phyloP scores from a whole-genome alignment of 1,139 yeast species.

The Suhomyces coccinellae region DNA sequence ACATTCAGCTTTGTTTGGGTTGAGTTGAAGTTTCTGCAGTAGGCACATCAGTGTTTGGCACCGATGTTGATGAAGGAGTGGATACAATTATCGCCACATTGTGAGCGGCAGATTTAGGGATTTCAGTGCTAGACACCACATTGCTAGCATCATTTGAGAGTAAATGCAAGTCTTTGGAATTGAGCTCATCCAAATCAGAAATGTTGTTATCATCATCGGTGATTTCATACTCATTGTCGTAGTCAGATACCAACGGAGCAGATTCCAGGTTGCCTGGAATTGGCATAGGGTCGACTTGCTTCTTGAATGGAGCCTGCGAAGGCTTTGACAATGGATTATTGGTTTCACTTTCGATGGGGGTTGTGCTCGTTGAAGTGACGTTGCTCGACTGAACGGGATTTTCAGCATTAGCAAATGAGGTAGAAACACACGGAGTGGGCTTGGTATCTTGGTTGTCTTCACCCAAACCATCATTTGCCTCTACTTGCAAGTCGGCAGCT shows the following conservation, averaged over 20 bases:
- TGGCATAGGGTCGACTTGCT: constrained; percentile 63
- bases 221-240: constrained; percentile 32
- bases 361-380: constrained; percentile 21
- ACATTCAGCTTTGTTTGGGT: constrained; percentile 2
- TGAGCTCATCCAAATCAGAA: constrained; percentile 21
- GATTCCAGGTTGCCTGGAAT: constrained; percentile 51
- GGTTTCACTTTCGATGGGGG: constrained; percentile 17
- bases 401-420: constrained; percentile 1
- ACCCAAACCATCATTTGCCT: constrained; percentile 8
- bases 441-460: constrained; percentile 5
- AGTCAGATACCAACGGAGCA: constrained; percentile 23
- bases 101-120: constrained; percentile 4
- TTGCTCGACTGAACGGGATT: constrained; percentile 12
- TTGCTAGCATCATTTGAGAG: constrained; percentile 2
- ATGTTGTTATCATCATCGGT: constrained; percentile 31
- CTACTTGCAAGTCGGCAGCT: constrained; percentile 3
- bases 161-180: constrained; percentile 10
- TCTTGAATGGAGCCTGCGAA: constrained; percentile 21
- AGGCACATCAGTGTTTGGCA: constrained; percentile 5
- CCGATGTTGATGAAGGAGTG: constrained; percentile 22
- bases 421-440: constrained; percentile 5
- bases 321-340: constrained; percentile 15
- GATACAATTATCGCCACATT: constrained; percentile 27
- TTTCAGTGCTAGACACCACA: not conserved
- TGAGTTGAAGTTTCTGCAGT: not conserved